These are phyloP conservation scores for Zygoascus flipseniorum DNA, from an alignment of 805 yeast genomes.

Conservation along the genomic window DNA sequence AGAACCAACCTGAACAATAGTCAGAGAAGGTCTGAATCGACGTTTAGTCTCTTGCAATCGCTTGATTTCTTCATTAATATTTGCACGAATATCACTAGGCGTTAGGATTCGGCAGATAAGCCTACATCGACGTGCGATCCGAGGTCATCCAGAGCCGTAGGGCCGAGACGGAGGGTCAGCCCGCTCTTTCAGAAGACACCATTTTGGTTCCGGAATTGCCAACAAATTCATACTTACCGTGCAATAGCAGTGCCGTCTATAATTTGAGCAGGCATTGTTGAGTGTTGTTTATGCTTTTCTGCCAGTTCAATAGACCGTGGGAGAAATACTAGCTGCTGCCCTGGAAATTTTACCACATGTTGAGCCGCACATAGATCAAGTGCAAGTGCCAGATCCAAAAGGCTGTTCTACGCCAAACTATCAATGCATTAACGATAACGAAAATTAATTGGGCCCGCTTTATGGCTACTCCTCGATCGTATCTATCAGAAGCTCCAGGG, in stretches of 20 bases:
- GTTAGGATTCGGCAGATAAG: background rate
- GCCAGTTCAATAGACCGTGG: background rate
- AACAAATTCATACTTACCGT: slow-evolving; percentile 22
- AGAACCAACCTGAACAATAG: slow-evolving; percentile 82
- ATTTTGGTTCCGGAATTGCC: too few species aligned
- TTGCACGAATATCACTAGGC: slow-evolving; percentile 35
- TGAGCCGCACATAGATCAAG: background rate
- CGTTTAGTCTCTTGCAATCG: slow-evolving; percentile 31
- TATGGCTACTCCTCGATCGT: background rate
- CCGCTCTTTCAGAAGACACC: too few species aligned
- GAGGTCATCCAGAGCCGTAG: background rate
- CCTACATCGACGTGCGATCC: background rate
- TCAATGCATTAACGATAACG: too few species aligned
- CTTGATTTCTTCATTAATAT: slow-evolving; percentile 44
- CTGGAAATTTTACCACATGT: background rate
- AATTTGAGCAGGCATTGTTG: slow-evolving; percentile 17
- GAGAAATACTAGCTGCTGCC: background rate
- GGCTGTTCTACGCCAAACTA: too few species aligned
- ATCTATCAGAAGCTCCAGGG: slow-evolving; percentile 22
- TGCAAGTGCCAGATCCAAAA: too few species aligned
- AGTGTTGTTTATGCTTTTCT: background rate
- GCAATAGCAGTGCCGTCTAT: slow-evolving; percentile 61
- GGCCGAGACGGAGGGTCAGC: too few species aligned
- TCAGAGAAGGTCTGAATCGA: slow-evolving; percentile 58
- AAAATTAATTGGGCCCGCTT: too few species aligned